Conservation (phyloP, 805 yeast species). For the Lachancea sp. region DNA sequence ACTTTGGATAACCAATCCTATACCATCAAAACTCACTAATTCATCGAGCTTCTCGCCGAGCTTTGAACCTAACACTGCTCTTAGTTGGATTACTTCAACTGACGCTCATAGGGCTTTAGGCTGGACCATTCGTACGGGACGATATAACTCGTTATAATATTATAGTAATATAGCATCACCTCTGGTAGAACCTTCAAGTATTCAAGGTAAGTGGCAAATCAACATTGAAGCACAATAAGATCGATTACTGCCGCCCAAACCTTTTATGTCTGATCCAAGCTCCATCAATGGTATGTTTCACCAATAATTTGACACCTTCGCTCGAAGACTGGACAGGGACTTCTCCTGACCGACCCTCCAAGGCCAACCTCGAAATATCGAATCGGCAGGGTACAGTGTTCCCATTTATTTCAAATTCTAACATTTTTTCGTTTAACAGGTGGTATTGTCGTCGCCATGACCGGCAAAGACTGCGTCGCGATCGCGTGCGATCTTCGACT, state of each 20-base stretch:
- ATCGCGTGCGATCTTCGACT: conserved; percentile 92
- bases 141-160: neutral
- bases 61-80: too few relatives aligned
- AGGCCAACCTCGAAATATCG: too few relatives aligned
- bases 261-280: conserved; percentile 66
- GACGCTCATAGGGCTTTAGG: too few relatives aligned
- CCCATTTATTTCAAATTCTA: conserved; percentile 11
- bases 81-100: too few relatives aligned
- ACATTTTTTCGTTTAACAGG: conserved; percentile 35
- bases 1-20: too few relatives aligned
- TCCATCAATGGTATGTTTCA: conserved; percentile 56
- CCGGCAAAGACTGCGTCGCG: conserved; percentile 96
- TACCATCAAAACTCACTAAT: too few relatives aligned
- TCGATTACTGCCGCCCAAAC: neutral
- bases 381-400: too few relatives aligned
- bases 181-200: neutral
- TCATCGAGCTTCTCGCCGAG: too few relatives aligned
- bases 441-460: conserved; percentile 98
- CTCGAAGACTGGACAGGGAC: too few relatives aligned
- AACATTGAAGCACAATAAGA: neutral
- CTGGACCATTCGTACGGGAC: neutral
- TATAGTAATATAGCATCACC: neutral
- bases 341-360: too few relatives aligned
- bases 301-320: neutral
- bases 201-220: neutral